Percentiles rank a stretch among this genome's conserved stretches.
Evolutionary conservation across 352 stramenopile genomes (phyloP).

Genomic region (Globisporangium megalacanthum): DNA sequence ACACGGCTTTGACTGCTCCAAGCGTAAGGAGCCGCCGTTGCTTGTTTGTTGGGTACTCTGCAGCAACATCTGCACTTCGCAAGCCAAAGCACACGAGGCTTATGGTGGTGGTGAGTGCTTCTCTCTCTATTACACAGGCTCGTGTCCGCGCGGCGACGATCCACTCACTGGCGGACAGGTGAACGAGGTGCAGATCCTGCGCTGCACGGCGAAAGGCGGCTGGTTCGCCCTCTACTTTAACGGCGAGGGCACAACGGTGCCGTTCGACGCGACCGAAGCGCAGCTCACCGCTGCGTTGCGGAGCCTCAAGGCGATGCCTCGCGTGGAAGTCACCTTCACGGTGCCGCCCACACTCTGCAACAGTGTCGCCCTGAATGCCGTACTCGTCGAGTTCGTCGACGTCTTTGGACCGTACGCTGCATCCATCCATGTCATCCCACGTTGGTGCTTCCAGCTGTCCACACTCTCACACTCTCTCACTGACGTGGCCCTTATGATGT

Average conservation of each 20-base stretch:
- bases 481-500: conserved; percentile 6
- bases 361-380: conserved; percentile 29
- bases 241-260: conserved; percentile 42
- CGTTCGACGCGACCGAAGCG: conserved; percentile 37
- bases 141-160: conserved; percentile 85
- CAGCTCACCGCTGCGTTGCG: conserved; percentile 53
- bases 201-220: conserved; percentile 65
- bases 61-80: not conserved
- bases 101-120: too few relatives aligned
- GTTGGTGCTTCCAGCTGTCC: not conserved
- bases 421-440: not conserved
- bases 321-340: conserved; percentile 47
- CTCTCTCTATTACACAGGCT: conserved; percentile 18
- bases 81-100: not conserved
- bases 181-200: conserved; percentile 82
- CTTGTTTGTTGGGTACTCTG: not conserved
- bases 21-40: conserved; percentile 20
- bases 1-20: conserved; percentile 81
- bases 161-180: conserved; percentile 74
- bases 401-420: conserved; percentile 53
- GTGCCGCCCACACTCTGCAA: conserved; percentile 36
- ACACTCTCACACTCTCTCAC: not conserved
- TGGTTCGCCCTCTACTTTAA: conserved; percentile 70
- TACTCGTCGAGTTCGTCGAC: conserved; percentile 59
- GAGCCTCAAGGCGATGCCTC: conserved; percentile 22